Conservation (phyloP, 306 rosid genomes). For the Senna siamea region DNA sequence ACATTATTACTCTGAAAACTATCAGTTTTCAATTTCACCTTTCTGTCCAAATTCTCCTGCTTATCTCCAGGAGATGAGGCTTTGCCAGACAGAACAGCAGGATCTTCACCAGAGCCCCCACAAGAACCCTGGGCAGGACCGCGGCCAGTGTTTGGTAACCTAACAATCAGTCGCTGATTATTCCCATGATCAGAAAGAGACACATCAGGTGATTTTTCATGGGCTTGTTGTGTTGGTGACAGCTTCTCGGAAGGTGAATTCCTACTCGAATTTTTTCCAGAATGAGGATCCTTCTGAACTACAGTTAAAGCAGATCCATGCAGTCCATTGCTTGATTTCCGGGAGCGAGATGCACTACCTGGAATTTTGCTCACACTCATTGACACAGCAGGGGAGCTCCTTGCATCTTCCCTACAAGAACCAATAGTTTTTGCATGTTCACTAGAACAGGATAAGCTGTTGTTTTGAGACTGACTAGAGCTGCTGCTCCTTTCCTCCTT, state of each 20-base stretch:
- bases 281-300: constrained; percentile 56
- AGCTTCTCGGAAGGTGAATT: constrained; percentile 54
- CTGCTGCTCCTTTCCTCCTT: constrained; percentile 86
- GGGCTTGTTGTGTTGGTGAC: constrained; percentile 46
- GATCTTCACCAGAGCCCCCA: constrained; percentile 68
- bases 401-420: constrained; percentile 71
- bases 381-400: constrained; percentile 79
- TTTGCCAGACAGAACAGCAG: constrained; percentile 47
- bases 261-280: constrained; percentile 46
- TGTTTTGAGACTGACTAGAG: constrained; percentile 88
- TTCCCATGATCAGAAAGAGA: constrained; percentile 53
- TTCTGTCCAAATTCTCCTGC: constrained; percentile 57
- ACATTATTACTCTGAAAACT: constrained; percentile 42
- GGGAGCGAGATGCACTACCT: constrained; percentile 57
- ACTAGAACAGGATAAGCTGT: constrained; percentile 78
- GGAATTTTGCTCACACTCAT: constrained; percentile 51
- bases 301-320: constrained; percentile 58
- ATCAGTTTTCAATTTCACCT: constrained; percentile 56
- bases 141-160: constrained; percentile 67
- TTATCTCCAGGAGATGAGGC: constrained; percentile 69
- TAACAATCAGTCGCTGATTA: constrained; percentile 62
- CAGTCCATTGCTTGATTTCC: constrained; percentile 69
- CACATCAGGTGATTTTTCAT: constrained; percentile 61
- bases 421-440: constrained; percentile 69
- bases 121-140: constrained; percentile 66